Evolutionary conservation across 225 moss, liverwort and hornwort species (phyloP).

Genomic region (Pseudisothecium myosuroides): DNA sequence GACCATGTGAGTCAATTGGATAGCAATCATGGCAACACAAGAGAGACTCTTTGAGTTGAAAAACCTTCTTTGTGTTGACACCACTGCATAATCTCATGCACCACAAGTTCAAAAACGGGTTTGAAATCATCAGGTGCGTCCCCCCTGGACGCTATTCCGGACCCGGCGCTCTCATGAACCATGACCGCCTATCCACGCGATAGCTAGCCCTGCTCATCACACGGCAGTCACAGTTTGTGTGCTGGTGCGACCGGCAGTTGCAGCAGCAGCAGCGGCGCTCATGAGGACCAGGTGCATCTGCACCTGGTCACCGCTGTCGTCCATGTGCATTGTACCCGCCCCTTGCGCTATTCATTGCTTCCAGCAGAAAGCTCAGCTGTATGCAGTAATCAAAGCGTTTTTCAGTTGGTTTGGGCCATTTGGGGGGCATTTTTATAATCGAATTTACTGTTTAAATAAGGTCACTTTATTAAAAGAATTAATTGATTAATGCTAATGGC

Average conservation of each 20-base stretch:
- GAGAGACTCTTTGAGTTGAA: not conserved
- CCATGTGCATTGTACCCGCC: not conserved
- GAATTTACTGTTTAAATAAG: not conserved
- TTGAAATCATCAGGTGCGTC: not conserved
- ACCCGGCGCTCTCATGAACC: not conserved
- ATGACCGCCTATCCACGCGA: not conserved
- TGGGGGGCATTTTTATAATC: too few species aligned
- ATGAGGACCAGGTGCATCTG: not conserved
- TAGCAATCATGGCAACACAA: not conserved
- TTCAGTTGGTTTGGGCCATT: not conserved
- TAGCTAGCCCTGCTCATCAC: not conserved
- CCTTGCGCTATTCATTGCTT: not conserved
- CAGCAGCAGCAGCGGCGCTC: not conserved
- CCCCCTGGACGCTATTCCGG: slow-evolving; percentile 11
- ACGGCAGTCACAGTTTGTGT: not conserved
- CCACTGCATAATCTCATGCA: not conserved
- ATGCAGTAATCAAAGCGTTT: not conserved
- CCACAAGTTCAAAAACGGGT: not conserved
- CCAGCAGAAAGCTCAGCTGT: not conserved
- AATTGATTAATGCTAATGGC: not conserved
- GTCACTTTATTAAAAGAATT: fast-evolving
- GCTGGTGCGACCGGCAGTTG: not conserved
- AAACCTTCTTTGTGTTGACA: fast-evolving
- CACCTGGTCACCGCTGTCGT: not conserved
- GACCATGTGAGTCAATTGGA: not conserved